phyloP scores from a whole-genome alignment of 1,284 basidiomycete genomes.

The Marasmius fiardii region DNA sequence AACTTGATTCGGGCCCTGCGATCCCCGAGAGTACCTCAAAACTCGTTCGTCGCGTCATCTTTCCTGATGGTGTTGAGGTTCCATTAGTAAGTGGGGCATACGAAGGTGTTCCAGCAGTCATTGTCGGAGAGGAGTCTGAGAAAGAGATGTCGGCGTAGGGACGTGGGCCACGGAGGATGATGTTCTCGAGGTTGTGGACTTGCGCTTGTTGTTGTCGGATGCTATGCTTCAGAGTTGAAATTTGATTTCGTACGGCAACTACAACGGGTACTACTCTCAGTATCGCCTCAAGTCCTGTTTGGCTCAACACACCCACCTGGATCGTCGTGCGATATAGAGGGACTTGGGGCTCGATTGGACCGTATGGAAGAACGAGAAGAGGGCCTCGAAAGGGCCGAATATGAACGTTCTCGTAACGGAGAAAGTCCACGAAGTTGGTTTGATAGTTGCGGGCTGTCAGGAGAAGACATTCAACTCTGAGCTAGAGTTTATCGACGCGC shows the following conservation, averaged over 20 bases:
- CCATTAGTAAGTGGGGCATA: conserved; percentile 14
- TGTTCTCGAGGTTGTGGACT: conserved; percentile 60
- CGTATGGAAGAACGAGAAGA: conserved; percentile 56
- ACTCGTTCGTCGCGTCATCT: conserved; percentile 58
- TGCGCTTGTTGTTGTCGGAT: conserved; percentile 60
- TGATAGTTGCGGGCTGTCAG: not conserved
- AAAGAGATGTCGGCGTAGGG: conserved; percentile 34
- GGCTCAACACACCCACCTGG: conserved; percentile 42
- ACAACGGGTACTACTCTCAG: not conserved
- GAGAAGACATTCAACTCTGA: conserved; percentile 1
- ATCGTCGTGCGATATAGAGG: conserved; percentile 50
- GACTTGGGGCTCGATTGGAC: conserved; percentile 48
- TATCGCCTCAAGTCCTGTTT: conserved; percentile 2
- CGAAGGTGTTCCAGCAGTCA: conserved; percentile 29
- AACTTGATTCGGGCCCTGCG: conserved; percentile 68
- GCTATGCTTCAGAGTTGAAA: conserved; percentile 72
- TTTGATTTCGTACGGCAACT: conserved; percentile 71
- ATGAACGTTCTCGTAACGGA: not conserved
- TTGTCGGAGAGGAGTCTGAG: not conserved
- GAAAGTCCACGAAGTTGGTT: conserved; percentile 1
- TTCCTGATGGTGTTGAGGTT: conserved; percentile 33
- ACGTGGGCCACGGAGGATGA: conserved; percentile 59
- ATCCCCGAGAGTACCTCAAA: conserved; percentile 68
- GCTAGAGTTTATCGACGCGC: not conserved
- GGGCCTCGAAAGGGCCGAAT: conserved; percentile 39